phyloP scores from a whole-genome alignment of 257 asterid species.

The Coffea canephora region DNA sequence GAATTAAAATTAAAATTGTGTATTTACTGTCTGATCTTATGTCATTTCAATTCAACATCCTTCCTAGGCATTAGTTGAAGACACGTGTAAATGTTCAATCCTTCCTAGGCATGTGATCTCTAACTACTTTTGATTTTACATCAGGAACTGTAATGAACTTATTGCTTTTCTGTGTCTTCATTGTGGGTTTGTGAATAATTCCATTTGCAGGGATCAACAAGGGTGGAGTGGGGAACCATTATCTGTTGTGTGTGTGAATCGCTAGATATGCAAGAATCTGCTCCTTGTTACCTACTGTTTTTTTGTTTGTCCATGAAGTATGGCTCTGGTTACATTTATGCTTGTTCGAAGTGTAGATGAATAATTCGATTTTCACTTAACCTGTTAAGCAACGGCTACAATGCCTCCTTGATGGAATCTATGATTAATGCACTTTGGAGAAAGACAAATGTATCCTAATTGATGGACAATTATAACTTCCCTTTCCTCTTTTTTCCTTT shows the following conservation, averaged over 20 bases:
- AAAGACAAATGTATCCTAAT: not conserved
- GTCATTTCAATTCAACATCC: not conserved
- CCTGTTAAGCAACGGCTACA: not conserved
- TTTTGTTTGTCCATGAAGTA: not conserved
- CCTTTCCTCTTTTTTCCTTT: constrained; percentile 22
- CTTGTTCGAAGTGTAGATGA: not conserved
- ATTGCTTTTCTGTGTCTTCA: not conserved
- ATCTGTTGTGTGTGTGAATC: not conserved
- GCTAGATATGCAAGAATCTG: not conserved
- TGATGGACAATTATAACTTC: constrained; percentile 12
- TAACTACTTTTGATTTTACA: not conserved
- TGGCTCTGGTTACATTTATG: not conserved
- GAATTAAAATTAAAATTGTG: not conserved
- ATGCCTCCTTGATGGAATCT: not conserved
- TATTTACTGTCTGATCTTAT: not conserved
- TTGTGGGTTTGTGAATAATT: constrained; percentile 1
- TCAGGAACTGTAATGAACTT: not conserved
- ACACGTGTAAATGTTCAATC: not conserved
- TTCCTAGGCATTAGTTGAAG: not conserved
- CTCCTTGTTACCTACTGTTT: not conserved
- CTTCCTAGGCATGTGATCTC: not conserved
- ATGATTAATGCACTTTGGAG: not conserved
- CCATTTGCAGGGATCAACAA: not conserved
- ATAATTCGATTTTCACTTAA: not conserved
- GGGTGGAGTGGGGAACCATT: not conserved